Evolutionary conservation across 306 rosid species (phyloP).

Genomic region (Leucaena leucocephala): DNA sequence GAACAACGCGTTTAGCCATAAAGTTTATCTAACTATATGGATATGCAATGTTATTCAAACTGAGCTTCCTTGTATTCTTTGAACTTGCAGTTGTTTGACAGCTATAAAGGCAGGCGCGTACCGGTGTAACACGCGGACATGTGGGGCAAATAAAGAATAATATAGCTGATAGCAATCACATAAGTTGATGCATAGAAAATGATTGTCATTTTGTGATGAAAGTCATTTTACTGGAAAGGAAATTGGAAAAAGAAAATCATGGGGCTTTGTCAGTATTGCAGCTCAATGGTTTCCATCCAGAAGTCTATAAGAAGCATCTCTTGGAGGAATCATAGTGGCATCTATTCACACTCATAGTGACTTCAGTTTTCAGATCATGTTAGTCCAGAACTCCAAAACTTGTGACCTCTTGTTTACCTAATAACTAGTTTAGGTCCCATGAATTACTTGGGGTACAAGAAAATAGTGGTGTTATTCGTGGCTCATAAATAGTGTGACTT

Average conservation of each 20-base stretch:
- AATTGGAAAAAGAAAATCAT: not conserved
- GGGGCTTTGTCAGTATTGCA: slow-evolving; percentile 25
- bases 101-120: slow-evolving; percentile 76
- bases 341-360: not conserved
- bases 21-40: not conserved
- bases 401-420: no score
- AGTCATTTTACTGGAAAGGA: slow-evolving; percentile 5
- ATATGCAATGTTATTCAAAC: slow-evolving; percentile 17
- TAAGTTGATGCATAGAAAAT: slow-evolving; percentile 51
- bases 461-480: not conserved
- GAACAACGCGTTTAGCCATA: not conserved
- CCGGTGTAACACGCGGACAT: slow-evolving; percentile 60
- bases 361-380: not conserved
- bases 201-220: slow-evolving; percentile 27
- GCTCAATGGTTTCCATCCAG: slow-evolving; percentile 18
- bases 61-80: slow-evolving; percentile 20
- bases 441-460: not conserved
- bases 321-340: not conserved
- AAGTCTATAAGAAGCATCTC: slow-evolving; percentile 15
- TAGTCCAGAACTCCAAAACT: not conserved
- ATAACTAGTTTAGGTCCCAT: not conserved
- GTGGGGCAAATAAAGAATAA: slow-evolving; percentile 18
- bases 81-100: slow-evolving; percentile 73
- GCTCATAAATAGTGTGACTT: not conserved
- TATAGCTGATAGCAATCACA: slow-evolving; percentile 34